A percentile compares a stretch with the other conserved stretches of the same genome.
Evolutionary conservation across 805 yeast species (phyloP).

Genomic region (Yamadazyma olivae): DNA sequence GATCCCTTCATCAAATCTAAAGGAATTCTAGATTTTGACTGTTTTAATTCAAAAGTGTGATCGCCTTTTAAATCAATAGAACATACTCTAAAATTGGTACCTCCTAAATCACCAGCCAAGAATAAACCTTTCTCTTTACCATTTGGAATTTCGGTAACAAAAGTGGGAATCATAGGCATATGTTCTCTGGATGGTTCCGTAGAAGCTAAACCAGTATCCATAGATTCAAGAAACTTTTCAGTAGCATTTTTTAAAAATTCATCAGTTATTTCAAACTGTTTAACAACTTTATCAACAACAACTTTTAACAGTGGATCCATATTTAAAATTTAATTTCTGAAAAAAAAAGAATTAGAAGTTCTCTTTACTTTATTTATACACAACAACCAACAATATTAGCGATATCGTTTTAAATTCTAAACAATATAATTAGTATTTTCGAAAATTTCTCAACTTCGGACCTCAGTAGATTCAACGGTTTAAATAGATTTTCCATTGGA

Average conservation of each 20-base stretch:
- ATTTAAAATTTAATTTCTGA: no score
- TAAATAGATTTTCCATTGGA: no score
- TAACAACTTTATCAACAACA: constrained; percentile 34
- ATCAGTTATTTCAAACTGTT: constrained; percentile 40
- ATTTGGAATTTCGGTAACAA: constrained; percentile 76
- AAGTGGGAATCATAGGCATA: constrained; percentile 91
- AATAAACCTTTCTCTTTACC: constrained; percentile 83
- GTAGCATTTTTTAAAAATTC: constrained; percentile 47
- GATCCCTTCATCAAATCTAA: constrained; percentile 65
- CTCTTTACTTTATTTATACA: no score
- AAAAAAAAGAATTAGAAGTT: no score
- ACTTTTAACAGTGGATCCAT: constrained; percentile 20
- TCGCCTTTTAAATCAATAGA: constrained; percentile 76
- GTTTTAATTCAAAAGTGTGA: constrained; percentile 74
- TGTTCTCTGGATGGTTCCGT: constrained; percentile 38
- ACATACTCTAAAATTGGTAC: constrained; percentile 94
- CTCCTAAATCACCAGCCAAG: constrained; percentile 93
- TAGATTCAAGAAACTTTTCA: constrained; percentile 54
- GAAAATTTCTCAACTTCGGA: constrained; percentile 3
- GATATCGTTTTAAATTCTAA: no score
- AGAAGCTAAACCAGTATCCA: constrained; percentile 57
- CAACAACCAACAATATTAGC: no score
- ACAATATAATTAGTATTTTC: neutral
- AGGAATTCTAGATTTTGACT: constrained; percentile 78
- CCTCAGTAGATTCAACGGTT: no score